Evolutionary conservation across 202 grass and related monocot species (phyloP).

Genomic region (Cymbopogon flexuosus): DNA sequence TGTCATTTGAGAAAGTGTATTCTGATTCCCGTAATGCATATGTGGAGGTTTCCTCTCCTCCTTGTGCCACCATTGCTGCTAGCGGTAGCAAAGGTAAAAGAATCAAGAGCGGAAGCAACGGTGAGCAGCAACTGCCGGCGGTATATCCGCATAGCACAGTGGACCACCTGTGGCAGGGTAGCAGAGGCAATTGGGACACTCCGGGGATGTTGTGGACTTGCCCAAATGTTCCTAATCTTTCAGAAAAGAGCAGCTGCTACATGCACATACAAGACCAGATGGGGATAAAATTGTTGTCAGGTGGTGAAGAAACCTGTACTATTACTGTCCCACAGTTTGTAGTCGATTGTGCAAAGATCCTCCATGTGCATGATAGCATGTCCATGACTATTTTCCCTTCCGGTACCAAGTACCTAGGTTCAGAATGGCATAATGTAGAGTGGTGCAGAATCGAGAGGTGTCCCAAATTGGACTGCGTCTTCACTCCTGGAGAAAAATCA

Average conservation of each 20-base stretch:
- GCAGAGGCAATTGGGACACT: no score
- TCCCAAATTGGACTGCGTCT: background rate
- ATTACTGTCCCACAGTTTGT: background rate
- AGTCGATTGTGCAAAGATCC: fast-evolving
- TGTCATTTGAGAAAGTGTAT: no score
- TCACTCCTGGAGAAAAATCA: background rate
- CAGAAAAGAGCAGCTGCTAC: background rate
- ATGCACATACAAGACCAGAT: background rate
- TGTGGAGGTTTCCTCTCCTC: no score
- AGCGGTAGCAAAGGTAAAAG: no score
- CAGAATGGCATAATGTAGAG: fast-evolving
- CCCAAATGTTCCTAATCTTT: background rate
- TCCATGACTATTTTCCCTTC: background rate
- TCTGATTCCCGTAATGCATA: no score
- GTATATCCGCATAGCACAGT: no score
- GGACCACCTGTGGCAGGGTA: no score
- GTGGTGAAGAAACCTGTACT: background rate
- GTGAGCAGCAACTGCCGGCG: no score
- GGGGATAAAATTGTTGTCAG: background rate
- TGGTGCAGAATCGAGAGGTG: constrained; percentile 16
- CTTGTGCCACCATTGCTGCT: no score
- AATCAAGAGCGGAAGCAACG: no score
- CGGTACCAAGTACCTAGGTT: fast-evolving
- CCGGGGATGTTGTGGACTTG: background rate
- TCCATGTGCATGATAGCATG: background rate